A percentile compares a stretch with the other conserved stretches of the same genome.
These are phyloP conservation scores for Sarocladium kiliense DNA, from an alignment of 2,329 filamentous ascomycete genomes.

Conservation along the genomic window DNA sequence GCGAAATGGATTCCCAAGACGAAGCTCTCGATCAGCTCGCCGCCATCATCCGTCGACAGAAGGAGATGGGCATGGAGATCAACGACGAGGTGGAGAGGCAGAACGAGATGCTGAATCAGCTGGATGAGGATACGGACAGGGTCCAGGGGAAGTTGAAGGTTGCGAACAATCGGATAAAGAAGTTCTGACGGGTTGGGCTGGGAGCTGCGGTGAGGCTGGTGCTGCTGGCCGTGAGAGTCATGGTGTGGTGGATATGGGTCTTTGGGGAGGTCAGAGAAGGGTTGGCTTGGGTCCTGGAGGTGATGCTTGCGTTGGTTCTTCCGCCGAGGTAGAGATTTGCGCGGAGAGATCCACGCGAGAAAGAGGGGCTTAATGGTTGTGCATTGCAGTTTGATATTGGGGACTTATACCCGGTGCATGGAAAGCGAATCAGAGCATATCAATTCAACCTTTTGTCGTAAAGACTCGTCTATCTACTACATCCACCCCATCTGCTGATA, in stretches of 20 bases:
- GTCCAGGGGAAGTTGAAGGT: conserved; percentile 65
- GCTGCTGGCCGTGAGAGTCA: conserved; percentile 21
- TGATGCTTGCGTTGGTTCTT: conserved; percentile 4
- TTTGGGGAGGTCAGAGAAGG: conserved; percentile 16
- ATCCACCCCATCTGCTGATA: no score
- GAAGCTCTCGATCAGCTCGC: conserved; percentile 63
- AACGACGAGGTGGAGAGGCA: conserved; percentile 68
- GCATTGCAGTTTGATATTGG: neutral
- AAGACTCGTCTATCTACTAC: no score
- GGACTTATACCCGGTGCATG: conserved; percentile 7
- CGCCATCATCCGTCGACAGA: conserved; percentile 66
- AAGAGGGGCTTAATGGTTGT: neutral
- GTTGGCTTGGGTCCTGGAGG: conserved; percentile 12
- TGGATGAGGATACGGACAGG: conserved; percentile 62
- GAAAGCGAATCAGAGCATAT: neutral
- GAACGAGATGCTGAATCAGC: conserved; percentile 61
- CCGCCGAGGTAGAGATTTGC: neutral
- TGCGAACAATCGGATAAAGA: conserved; percentile 66
- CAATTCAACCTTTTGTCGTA: no score
- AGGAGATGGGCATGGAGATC: conserved; percentile 73
- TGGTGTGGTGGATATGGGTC: conserved; percentile 27
- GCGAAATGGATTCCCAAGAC: conserved; percentile 73
- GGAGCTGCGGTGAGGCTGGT: conserved; percentile 20
- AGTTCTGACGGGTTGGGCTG: conserved; percentile 45
- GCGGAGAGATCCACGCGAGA: neutral